These are phyloP conservation scores for Ensete glaucum DNA, from an alignment of 176 grass and related monocot species.

Conservation along the genomic window DNA sequence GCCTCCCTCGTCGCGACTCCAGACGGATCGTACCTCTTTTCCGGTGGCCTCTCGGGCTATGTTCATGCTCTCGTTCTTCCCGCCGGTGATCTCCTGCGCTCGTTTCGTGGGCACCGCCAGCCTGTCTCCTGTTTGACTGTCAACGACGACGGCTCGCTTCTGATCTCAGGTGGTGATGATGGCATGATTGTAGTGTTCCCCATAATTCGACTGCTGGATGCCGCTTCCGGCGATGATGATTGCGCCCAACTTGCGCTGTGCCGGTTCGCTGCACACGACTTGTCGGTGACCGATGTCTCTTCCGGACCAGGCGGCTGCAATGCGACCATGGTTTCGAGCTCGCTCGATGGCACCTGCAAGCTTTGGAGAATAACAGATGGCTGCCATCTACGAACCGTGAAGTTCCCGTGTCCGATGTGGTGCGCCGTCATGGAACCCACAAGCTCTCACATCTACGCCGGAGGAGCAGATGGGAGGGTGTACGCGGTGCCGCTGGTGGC, in stretches of 20 bases:
- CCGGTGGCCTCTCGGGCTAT: constrained; percentile 18
- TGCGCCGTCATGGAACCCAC: background rate
- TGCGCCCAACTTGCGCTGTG: constrained; percentile 1
- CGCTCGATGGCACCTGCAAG: constrained; percentile 31
- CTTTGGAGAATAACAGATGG: constrained; percentile 23
- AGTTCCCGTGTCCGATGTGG: constrained; percentile 11
- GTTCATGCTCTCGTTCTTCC: constrained; percentile 18
- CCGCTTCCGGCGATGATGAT: background rate
- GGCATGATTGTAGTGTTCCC: constrained; percentile 15
- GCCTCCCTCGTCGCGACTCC: constrained; percentile 11
- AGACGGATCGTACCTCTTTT: constrained; percentile 14
- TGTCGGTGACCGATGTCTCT: constrained; percentile 5
- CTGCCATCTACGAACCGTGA: constrained; percentile 1
- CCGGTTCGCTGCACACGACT: constrained; percentile 4
- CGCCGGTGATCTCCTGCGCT: background rate
- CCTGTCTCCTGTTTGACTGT: constrained; percentile 17
- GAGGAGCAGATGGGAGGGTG: constrained; percentile 15
- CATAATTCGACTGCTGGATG: constrained; percentile 17
- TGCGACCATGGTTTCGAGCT: constrained; percentile 12
- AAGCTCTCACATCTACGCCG: constrained; percentile 6
- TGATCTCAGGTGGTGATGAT: constrained; percentile 23
- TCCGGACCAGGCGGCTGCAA: constrained; percentile 21
- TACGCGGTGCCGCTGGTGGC: constrained; percentile 8
- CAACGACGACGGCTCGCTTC: constrained; percentile 28
- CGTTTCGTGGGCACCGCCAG: constrained; percentile 11